Percentiles rank a stretch among this genome's conserved stretches.
These are phyloP conservation scores for Marsdenia floribunda DNA, from an alignment of 257 asterid genomes.

Conservation along the genomic window DNA sequence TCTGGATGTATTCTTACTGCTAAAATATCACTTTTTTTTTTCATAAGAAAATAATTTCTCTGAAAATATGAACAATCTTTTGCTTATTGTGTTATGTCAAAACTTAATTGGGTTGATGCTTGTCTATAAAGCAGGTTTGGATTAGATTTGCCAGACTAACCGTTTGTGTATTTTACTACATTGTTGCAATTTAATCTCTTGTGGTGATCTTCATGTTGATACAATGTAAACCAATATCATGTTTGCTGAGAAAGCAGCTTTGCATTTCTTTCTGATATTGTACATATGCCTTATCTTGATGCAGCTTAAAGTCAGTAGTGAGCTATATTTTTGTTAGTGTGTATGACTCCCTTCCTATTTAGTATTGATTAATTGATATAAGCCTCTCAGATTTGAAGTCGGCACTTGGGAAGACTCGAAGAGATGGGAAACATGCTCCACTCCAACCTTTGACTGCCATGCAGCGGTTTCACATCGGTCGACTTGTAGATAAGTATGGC, in stretches of 20 bases:
- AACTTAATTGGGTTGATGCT: background rate
- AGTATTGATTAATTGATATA: slow-evolving; percentile 9
- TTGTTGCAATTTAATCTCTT: background rate
- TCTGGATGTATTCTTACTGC: background rate
- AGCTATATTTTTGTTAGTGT: background rate
- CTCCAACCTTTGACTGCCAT: slow-evolving; percentile 74
- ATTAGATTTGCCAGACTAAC: background rate
- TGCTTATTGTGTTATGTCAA: background rate
- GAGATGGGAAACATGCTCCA: slow-evolving; percentile 56
- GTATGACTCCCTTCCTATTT: background rate
- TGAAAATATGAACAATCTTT: background rate
- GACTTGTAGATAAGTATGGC: slow-evolving; percentile 74
- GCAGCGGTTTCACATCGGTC: slow-evolving; percentile 58
- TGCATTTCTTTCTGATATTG: background rate
- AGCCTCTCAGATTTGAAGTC: slow-evolving; percentile 61
- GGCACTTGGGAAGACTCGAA: slow-evolving; percentile 78
- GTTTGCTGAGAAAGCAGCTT: background rate
- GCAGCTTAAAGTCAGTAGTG: background rate
- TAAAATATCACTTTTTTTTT: background rate
- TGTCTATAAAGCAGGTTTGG: background rate
- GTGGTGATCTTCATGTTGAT: background rate
- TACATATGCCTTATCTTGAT: background rate
- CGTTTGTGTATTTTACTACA: background rate
- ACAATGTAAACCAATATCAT: background rate
- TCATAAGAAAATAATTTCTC: background rate